A percentile compares a stretch with the other conserved stretches of the same genome.
Evolutionary conservation across 805 yeast species (phyloP).

Genomic region (Myxozyma kluyveri): DNA sequence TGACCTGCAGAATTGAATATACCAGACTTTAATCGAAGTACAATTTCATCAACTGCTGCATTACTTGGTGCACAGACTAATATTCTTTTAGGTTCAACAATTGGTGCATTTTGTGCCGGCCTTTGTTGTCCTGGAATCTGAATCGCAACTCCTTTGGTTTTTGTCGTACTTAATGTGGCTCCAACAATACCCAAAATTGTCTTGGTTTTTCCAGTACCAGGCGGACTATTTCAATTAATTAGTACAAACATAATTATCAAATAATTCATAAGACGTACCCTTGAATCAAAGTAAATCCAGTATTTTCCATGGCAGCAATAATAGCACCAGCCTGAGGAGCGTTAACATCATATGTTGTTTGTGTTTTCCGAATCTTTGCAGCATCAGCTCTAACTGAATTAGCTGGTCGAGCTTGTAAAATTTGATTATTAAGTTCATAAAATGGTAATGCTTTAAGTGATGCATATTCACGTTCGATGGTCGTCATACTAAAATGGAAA

Average conservation of each 20-base stretch:
- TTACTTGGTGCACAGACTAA: conserved; percentile 96
- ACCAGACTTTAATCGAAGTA: conserved; percentile 74
- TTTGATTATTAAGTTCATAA: conserved; percentile 69
- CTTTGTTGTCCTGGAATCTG: conserved; percentile 33
- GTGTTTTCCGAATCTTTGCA: conserved; percentile 45
- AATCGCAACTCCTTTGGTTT: conserved; percentile 28
- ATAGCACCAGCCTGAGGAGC: conserved; percentile 90
- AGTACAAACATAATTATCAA: neutral
- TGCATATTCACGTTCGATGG: conserved; percentile 88
- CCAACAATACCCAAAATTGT: conserved; percentile 92
- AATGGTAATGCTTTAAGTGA: conserved; percentile 78
- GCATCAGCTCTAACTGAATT: conserved; percentile 39
- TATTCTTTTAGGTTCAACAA: conserved; percentile 50
- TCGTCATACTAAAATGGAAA: conserved; percentile 55
- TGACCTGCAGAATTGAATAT: conserved; percentile 48
- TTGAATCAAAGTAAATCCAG: conserved; percentile 88
- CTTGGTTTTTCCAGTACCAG: conserved; percentile 96
- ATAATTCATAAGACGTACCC: conserved; percentile 46
- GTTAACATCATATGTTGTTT: conserved; percentile 60
- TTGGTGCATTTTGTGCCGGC: conserved; percentile 9
- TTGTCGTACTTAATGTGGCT: conserved; percentile 46
- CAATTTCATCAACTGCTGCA: conserved; percentile 97
- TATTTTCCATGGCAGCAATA: conserved; percentile 59
- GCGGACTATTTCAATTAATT: conserved; percentile 52
- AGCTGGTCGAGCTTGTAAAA: conserved; percentile 65